Conservation (phyloP, 805 yeast genomes). For the Blastobotrys americana region DNA sequence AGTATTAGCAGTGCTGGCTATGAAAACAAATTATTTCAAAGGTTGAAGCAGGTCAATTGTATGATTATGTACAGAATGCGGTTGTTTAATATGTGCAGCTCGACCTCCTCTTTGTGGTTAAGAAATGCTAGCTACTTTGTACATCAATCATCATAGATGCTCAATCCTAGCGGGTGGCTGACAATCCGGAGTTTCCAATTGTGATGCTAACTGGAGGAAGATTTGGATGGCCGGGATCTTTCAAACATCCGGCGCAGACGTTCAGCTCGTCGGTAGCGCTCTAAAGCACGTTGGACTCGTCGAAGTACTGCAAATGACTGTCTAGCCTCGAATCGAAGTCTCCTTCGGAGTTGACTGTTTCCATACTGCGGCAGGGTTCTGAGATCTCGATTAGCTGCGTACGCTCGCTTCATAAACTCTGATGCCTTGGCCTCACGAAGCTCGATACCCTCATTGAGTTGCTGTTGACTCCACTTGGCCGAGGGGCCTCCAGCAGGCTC, state of each 20-base stretch:
- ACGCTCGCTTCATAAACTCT: conserved; percentile 1
- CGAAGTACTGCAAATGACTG: conserved; percentile 4
- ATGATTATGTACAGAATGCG: no score
- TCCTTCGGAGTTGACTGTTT: conserved; percentile 2
- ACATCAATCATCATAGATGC: no score
- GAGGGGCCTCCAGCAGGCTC: conserved; percentile 10
- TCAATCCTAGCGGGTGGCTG: no score
- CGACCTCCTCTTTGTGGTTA: no score
- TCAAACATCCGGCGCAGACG: background rate
- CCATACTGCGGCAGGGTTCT: conserved; percentile 4
- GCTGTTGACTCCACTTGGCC: conserved; percentile 1
- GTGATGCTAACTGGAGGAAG: no score
- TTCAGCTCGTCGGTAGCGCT: conserved; percentile 5
- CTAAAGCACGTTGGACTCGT: conserved; percentile 5
- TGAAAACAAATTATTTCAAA: no score
- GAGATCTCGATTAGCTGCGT: conserved; percentile 1
- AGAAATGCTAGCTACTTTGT: no score
- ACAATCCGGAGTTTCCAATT: no score
- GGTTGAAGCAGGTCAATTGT: no score
- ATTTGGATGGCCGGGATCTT: background rate
- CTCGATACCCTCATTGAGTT: conserved; percentile 3
- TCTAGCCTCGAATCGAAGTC: conserved; percentile 4
- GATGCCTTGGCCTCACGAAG: background rate
- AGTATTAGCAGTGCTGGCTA: no score
- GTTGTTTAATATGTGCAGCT: no score